Evolutionary conservation across 2,329 filamentous ascomycete species (phyloP), one percentile per base, ranked within the genome.

Genomic region (Cordyceps tenuipes): DNA sequence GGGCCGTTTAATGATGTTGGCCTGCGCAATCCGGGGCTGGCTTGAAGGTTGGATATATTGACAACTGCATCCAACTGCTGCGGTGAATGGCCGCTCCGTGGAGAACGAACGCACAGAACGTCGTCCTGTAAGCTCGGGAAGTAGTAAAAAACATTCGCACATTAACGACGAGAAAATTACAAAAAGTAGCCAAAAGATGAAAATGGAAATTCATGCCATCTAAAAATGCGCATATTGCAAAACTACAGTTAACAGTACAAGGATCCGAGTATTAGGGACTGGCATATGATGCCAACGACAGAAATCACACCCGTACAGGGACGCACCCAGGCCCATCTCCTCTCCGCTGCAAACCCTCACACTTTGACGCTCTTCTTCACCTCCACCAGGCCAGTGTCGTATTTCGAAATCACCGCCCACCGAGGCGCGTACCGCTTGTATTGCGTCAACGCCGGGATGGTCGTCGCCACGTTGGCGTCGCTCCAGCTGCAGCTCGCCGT

Each of bases 391-490:
- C 90, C 92, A 74, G 91, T 88, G 29, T 79, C 79, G 63, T 83
- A 75, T 75, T 96, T 97, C 4, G 85, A 86, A 31, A 91, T 78
- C 10, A 87, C 86, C 7, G 85, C 84, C 94, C 94, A 99, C 5
- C 79, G 76, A 0, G 94, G 94, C 65, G 86, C 80, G 73, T 86
- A 97, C 70, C 86, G 82, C 65, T 82, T 77, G 53, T 90, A 79
- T 73, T 97, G 92, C 66, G 94, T 88, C 56, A 93, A 82, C 0
- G 92, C 92, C 0, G 93, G 92, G 52, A 97, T 91, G 1, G 80
- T 79, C 3, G 84, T 87, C 2, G 75, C 72, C 41, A 77, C 75
- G 68, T 97, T 97, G 49, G 83, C 86, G 75, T 99, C 94, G 67
- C 88, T 91, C 91, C 92, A 97, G 36, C 89, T 77, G 73, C 94